These are phyloP conservation scores for Parascedosporium putredinis DNA, from an alignment of 2,329 filamentous ascomycete species.

Conservation along the genomic window DNA sequence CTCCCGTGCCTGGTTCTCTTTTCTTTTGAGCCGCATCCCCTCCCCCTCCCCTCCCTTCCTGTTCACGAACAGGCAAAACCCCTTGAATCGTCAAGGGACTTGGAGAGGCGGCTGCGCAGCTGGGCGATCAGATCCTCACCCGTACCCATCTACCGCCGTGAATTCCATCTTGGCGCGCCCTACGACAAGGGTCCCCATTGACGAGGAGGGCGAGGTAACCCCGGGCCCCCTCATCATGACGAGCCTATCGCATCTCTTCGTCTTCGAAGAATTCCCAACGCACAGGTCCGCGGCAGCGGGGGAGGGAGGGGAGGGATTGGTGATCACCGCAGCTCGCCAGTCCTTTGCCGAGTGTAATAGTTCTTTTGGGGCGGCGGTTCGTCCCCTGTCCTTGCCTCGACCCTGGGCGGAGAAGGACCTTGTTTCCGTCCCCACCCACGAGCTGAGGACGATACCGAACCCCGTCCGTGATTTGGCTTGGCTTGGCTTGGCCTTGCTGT, in stretches of 20 bases:
- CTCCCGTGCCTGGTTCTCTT: no score
- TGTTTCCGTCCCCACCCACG: background rate
- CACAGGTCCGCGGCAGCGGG: background rate
- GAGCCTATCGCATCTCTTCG: conserved; percentile 4
- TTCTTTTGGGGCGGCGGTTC: no score
- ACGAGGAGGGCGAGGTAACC: background rate
- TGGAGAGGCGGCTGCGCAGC: background rate
- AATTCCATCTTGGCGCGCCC: background rate
- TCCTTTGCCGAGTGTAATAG: background rate
- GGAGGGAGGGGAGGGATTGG: no score
- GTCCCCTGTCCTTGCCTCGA: background rate
- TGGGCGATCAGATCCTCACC: background rate
- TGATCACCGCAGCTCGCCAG: background rate
- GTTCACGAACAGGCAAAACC: no score
- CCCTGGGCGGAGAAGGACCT: background rate
- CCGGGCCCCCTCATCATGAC: background rate
- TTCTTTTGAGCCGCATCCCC: background rate
- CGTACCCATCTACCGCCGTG: background rate
- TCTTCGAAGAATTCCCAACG: background rate
- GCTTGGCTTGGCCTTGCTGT: conserved; percentile 1
- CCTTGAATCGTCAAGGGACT: no score
- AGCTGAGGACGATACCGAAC: conserved; percentile 3
- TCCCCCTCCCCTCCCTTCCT: background rate
- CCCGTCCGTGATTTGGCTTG: background rate
- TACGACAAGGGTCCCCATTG: no score